phyloP scores from a whole-genome alignment of 1,284 basidiomycete species.

The Cystobasidium sp. region DNA sequence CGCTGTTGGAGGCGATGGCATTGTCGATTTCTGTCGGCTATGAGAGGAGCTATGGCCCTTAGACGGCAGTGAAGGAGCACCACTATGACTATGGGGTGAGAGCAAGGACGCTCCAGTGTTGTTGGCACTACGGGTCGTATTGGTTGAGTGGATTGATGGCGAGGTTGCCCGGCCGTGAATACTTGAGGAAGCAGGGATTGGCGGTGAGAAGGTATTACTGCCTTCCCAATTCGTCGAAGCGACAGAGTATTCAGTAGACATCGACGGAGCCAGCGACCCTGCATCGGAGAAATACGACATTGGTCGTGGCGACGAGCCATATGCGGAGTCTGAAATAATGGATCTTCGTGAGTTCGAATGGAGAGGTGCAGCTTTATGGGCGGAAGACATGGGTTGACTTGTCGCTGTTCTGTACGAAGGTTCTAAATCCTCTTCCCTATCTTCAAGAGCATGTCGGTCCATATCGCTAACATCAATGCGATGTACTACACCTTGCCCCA shows the following conservation, averaged over 20 bases:
- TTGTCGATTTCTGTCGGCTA: conserved; percentile 1
- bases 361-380: neutral
- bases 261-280: conserved; percentile 9
- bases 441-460: conserved; percentile 45
- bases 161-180: conserved; percentile 1
- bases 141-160: neutral
- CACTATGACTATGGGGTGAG: neutral
- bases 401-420: neutral
- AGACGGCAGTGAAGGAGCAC: neutral
- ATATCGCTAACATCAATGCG: conserved; percentile 55
- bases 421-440: neutral
- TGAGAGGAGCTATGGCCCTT: neutral
- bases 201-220: conserved; percentile 6
- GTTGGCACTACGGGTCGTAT: neutral
- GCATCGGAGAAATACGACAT: conserved; percentile 15
- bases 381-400: conserved; percentile 2
- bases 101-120: neutral
- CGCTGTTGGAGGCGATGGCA: conserved; percentile 16
- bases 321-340: neutral
- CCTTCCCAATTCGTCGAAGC: conserved; percentile 34
- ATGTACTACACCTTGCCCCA: conserved; percentile 68
- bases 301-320: conserved; percentile 2
- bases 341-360: neutral
- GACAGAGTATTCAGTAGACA: conserved; percentile 7
- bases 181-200: neutral